Evolutionary conservation across 148 eudicot species (phyloP), one percentile per base, ranked within the genome.

Genomic region (Euryodendron excelsum): DNA sequence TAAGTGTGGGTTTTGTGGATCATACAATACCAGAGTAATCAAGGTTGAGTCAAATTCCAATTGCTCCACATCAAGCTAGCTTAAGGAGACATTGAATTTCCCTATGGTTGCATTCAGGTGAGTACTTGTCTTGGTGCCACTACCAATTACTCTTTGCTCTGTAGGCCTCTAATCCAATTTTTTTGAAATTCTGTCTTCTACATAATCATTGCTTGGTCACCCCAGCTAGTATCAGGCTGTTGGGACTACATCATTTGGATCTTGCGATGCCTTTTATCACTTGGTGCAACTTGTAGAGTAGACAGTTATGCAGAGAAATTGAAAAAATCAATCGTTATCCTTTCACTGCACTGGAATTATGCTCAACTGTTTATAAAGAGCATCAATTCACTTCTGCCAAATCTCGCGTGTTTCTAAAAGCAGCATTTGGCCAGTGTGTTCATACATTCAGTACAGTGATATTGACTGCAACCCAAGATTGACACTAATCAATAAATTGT

Each of bases 21-120:
- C 98, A 2, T 94, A 94, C 86, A 94, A 95, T 71, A 95, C 97
- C 28, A 85, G 97, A 65, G 96, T 95, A 23, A 95, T 95, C 82
- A 93, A 91, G 86, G 81, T 85, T 39, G 85, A 79, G 76, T 72
- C 87, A 7, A 75, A 72, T 71, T 77, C 85, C 44, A 80, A 68
- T 86, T 93, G 93, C 67, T 83, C 84, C n/a, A 83, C 65, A 18
- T 75, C 80, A 78, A 77, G 58, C 34, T 73, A 75, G 71, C 58
- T 62, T 31, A 55, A 75, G 72, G 21, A 65, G 70, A 48, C 15
- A 27, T 1, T 20, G 34, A 5, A 23, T n/a, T 34, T 0, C 17
- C 31, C 4, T 11, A 36, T 13, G 20, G 20, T 39, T 74, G 61
- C 5, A 44, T 36, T 66, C 52, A 52, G 72, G 78, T 76, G 63